Evolutionary conservation across 257 asterid species (phyloP).

Genomic region (Nicotiana obtusifolia): DNA sequence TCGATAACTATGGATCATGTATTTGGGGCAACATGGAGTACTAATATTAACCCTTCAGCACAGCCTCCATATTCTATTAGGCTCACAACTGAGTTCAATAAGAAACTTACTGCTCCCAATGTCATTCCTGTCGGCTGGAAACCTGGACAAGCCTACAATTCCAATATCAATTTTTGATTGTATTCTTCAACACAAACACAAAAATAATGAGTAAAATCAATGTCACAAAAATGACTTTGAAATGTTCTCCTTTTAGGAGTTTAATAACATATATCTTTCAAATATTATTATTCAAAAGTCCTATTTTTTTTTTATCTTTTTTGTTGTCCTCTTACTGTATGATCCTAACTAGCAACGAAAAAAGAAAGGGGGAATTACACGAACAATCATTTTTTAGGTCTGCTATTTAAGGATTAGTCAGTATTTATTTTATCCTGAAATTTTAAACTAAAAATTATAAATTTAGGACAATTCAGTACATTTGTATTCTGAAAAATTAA

Average conservation of each 20-base stretch:
- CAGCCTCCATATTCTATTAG: background rate
- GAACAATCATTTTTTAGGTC: too few relatives aligned
- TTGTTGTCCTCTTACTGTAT: too few relatives aligned
- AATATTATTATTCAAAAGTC: too few relatives aligned
- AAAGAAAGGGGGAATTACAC: too few relatives aligned
- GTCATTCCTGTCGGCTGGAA: background rate
- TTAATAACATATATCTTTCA: background rate
- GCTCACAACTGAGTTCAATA: background rate
- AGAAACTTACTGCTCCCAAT: background rate
- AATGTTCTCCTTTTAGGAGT: background rate
- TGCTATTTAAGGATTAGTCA: too few relatives aligned
- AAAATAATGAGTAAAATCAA: too few relatives aligned
- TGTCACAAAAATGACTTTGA: background rate
- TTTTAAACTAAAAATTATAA: too few relatives aligned
- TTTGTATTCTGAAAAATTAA: too few relatives aligned
- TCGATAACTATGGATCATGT: background rate
- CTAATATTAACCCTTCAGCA: background rate
- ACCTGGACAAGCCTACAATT: background rate
- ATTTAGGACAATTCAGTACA: too few relatives aligned
- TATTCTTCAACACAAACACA: background rate
- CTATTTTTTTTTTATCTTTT: too few relatives aligned
- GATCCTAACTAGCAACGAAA: too few relatives aligned
- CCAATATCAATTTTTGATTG: background rate
- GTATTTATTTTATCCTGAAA: too few relatives aligned
- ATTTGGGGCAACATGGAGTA: constrained; percentile 5